Evolutionary conservation across 352 stramenopile genomes (phyloP), one percentile per base, ranked within the genome.

Genomic region (Paralagenidium karlingii): DNA sequence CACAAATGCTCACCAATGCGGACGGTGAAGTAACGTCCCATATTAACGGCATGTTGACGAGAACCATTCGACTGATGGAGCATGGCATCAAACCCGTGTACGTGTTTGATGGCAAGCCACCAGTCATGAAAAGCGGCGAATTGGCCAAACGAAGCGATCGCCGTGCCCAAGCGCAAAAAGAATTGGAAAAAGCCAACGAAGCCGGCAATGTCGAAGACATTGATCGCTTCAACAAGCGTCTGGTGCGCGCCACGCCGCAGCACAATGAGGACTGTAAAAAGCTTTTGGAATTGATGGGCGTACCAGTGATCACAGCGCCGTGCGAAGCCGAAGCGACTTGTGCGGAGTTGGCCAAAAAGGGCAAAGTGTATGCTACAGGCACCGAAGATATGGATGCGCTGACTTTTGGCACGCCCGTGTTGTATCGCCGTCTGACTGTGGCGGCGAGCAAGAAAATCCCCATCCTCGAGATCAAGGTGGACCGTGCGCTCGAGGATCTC

Each of bases 381-480:
- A 99, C 95, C 0, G 96, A 99, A 69, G 96, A 99, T 71, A 99
- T 99, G 95, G 96, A 99, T 55, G 91, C 91, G 12, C 67, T 99
- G 45, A 99, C 95, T 20, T 99, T 99, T 58, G 74, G 75, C 15
- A 95, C 95, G n/a, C 95, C 96, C 0, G 75, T 98, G 40, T 58
- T 98, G 25, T 79, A 98, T 20, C 86, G 95, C 24, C 78, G 82
- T 13, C 48, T 97, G 45, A 97, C 85, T 15, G 71, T 95, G 26
- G 76, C 77, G 6, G 77, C 80, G 1, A 73, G 69, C 37, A 86
- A 88, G 54, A 95, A 96, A 37, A 68, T 94, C 30, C 82, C 87
- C 1, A 88, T 96, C 26, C 55, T 95, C 6, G 84, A 96, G 51
- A 81, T 97, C 30, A 80, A 94, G 47, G 64, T 92, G 30, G 64